Evolutionary conservation across 2,329 filamentous ascomycete genomes (phyloP), one percentile per base, ranked within the genome.

Genomic region (Epichloe bromicola): DNA sequence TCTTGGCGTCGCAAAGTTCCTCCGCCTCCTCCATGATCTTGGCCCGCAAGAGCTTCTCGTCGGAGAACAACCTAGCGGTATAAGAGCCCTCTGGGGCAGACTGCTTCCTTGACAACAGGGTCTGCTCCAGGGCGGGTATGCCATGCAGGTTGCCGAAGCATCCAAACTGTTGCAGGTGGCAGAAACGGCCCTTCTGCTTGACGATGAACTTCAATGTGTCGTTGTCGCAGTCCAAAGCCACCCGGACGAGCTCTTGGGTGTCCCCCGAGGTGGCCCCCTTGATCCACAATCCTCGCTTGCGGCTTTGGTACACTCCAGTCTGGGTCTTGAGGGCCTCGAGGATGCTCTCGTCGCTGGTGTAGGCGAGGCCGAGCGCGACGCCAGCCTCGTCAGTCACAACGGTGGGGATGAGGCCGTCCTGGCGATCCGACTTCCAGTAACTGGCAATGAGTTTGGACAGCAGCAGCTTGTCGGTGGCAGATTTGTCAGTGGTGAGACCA

Each of bases 1-100:
- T 83, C 57, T 82, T 82, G 15, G 93, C 91, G 56, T 93, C 82
- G 63, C 91, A 96, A 41, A 98, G 76, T 70, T 98, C 93, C 62
- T 94, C 87, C 0, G 93, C 93, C 67, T 98, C 93, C 68, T 98
- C 93, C 82, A 97, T 94, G 51, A 98, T 96, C 75, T 98, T 98
- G 3, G 93, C 93, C 42, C 87, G 79, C 50, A 96, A 71, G 51
- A 98, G 77, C 66, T 94, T 90, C 59, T 88, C 80, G 56, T 98
- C 93, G 17, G 85, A 90, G 74, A 97, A 98, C 1, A 98, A 74
- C 36, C 91, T 78, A 17, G 89, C 88, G 4, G 93, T 98, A 67
- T 98, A 98, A 12, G 93, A 98, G 1, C 90, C 91, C 57, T 78
- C 78, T 0, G 93, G 91, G 0, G 91, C 90, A 17, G 86, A 88